Base-by-base conservation (phyloP, 1,284 basidiomycete genomes). In the Testicularia cyperi region DNA sequence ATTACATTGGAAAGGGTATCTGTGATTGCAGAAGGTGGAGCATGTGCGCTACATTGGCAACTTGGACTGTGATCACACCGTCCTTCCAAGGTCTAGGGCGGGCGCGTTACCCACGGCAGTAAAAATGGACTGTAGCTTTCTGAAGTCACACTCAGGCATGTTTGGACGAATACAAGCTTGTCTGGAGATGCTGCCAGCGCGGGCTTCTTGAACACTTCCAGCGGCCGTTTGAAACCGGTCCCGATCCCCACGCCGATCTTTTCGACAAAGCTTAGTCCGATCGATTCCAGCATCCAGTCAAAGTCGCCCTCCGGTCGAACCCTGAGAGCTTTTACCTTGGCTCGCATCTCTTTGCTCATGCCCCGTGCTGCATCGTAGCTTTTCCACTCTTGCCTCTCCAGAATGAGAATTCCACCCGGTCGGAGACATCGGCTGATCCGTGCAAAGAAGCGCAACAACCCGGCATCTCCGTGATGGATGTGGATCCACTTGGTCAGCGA, bases 401-500 rank as follows among this genome's bases (percentile, higher is more conserved):
- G 29, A 8, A 63, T 32, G 0, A 63, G 20, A 20, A 41, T 6
- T 0, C 48, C 53, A n/a, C 36, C 26, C 1, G 43, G 30, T 2
- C 35, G 27, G 9, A 63, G 46, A 10, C 41, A 39, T 13, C 6
- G 10, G 15, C 26, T 15, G 24, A 57, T 43, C 13, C 53, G 52
- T 1, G 60, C 47, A 16, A 57, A 49, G 16, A 57, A 41, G 10
- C 27, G 41, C 5, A 27, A 13, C 4, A 63, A 38, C 2, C 60
- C 60, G 4, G 10, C 14, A 18, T 63, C 53, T 9, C 41, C 42
- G 9, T 43, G 42, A 9, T 63, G 60, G 26, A 63, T 47, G 41
- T 63, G 53, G 33, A 63, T 46, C 60, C 60, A 63, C 34, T 63
- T 63, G 28, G 61, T 61, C 22, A 68, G 27, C 6, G 65, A 64